phyloP scores from a whole-genome alignment of 2,329 filamentous ascomycete species.

The Calonectria pseudoturangicola region DNA sequence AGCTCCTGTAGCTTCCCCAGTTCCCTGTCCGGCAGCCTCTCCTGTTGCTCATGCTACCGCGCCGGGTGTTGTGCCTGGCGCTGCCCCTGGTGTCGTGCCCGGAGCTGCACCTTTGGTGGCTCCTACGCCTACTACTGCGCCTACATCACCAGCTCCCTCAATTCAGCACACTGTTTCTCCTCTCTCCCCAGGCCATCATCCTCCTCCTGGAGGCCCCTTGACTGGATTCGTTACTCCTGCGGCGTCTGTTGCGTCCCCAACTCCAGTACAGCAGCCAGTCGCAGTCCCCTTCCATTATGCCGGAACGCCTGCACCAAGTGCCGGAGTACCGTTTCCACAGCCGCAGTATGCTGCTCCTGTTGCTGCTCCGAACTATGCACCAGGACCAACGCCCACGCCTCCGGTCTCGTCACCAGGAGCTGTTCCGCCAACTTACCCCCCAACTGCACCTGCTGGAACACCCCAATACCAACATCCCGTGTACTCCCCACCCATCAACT shows the following conservation, averaged over 20 bases:
- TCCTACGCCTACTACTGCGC: constrained; percentile 30
- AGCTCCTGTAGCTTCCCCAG: not conserved
- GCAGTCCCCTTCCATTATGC: constrained; percentile 15
- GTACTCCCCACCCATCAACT: constrained; percentile 31
- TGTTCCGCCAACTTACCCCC: constrained; percentile 24
- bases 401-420: constrained; percentile 22
- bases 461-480: constrained; percentile 34
- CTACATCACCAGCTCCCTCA: constrained; percentile 37
- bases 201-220: constrained; percentile 1
- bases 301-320: constrained; percentile 33
- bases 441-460: constrained; percentile 26
- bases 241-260: constrained; percentile 36
- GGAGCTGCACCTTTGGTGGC: not conserved
- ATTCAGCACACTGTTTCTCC: constrained; percentile 41
- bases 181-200: constrained; percentile 42
- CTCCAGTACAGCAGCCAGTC: not conserved
- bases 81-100: not conserved
- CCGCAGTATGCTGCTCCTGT: constrained; percentile 47
- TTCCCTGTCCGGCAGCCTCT: not conserved
- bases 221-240: constrained; percentile 30
- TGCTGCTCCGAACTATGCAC: constrained; percentile 39
- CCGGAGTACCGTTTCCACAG: constrained; percentile 45
- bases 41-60: constrained; percentile 3
- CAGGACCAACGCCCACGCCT: constrained; percentile 27
- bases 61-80: not conserved